Conservation (phyloP, 2,329 filamentous ascomycete species). For the Leptographium procerum region DNA sequence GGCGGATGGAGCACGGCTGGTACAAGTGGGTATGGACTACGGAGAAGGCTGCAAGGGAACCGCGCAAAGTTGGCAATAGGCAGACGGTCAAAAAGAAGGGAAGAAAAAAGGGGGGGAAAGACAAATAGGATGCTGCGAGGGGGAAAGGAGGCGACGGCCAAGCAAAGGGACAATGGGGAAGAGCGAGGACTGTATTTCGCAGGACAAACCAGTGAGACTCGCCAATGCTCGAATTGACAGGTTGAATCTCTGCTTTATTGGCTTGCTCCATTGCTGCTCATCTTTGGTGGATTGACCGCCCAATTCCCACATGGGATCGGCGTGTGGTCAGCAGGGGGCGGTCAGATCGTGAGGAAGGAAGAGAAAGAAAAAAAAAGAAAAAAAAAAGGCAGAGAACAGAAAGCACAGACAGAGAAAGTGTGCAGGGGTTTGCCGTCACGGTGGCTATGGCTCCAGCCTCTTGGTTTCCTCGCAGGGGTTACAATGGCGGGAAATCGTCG, state of each 20-base stretch:
- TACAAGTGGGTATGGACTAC: neutral
- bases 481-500: neutral
- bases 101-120: no score
- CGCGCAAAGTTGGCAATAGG: neutral
- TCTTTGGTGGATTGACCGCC: no score
- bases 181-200: no score
- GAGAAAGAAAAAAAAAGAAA: no score
- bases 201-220: no score
- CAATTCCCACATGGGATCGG: neutral
- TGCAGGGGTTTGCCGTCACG: neutral
- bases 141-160: no score
- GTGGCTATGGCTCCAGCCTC: neutral
- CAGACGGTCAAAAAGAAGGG: neutral
- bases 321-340: neutral
- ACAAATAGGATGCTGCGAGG: no score
- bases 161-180: no score
- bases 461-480: neutral
- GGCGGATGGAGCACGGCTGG: neutral
- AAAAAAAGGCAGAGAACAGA: no score
- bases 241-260: neutral
- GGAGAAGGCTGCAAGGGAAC: neutral
- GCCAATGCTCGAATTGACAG: neutral
- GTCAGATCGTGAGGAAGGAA: neutral
- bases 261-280: no score
- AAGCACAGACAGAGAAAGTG: neutral